Evolutionary conservation across 2,329 filamentous ascomycete species (phyloP).

Genomic region (Colletotrichum eremochloae): DNA sequence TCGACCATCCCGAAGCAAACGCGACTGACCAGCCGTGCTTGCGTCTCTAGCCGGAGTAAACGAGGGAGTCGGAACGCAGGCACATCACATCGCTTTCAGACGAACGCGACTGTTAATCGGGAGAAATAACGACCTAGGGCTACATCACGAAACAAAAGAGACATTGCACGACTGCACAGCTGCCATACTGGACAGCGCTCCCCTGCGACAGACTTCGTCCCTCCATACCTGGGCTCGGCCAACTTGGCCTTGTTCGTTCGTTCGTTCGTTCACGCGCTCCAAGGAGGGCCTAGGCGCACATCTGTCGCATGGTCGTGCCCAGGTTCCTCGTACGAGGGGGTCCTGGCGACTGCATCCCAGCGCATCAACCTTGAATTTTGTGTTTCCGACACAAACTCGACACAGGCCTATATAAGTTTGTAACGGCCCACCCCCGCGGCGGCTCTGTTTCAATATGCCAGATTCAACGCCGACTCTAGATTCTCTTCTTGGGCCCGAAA

Average conservation of each 20-base stretch:
- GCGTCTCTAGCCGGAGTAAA: neutral
- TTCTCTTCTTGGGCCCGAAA: neutral
- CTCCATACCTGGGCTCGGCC: constrained; percentile 1
- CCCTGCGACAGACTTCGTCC: neutral
- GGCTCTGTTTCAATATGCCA: constrained; percentile 14
- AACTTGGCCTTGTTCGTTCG: constrained; percentile 10
- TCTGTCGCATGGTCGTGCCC: constrained; percentile 37
- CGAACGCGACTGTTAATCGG: neutral
- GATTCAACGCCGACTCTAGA: constrained; percentile 12
- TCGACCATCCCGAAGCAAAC: constrained; percentile 6
- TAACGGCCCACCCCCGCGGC: constrained; percentile 6
- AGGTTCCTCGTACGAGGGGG: constrained; percentile 28
- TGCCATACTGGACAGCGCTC: neutral
- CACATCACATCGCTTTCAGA: neutral
- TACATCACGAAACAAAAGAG: neutral
- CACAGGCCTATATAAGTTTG: constrained; percentile 39
- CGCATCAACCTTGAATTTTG: constrained; percentile 36
- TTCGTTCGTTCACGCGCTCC: constrained; percentile 23
- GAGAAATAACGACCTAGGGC: neutral
- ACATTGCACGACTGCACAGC: neutral
- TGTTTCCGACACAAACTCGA: constrained; percentile 25
- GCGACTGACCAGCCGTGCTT: constrained; percentile 3
- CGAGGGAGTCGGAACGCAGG: neutral
- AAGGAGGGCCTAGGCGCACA: constrained; percentile 26
- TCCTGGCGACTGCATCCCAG: constrained; percentile 39